A percentile compares a stretch with the other conserved stretches of the same genome.
phyloP scores from a whole-genome alignment of 805 yeast species.

The Saccharomycopsis oosterbeekiorum region DNA sequence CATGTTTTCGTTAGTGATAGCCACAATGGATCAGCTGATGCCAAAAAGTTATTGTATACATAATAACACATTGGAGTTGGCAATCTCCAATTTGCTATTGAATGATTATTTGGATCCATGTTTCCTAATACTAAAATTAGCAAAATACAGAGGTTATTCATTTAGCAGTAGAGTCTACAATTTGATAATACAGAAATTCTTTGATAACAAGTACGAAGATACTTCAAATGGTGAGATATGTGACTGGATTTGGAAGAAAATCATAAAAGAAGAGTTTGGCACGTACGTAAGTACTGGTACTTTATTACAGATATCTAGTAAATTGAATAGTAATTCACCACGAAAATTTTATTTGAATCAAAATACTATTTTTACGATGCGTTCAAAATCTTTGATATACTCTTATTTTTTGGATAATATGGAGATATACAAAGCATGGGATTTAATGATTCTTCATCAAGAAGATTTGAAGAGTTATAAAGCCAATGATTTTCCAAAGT shows the following conservation, averaged over 20 bases:
- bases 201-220: background rate
- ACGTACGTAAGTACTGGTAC: constrained; percentile 6
- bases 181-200: constrained; percentile 1
- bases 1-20: constrained; percentile 1
- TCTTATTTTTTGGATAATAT: background rate
- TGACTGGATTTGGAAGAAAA: constrained; percentile 6
- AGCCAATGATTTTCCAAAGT: background rate
- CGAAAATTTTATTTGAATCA: background rate
- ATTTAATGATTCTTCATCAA: background rate
- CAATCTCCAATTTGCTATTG: constrained; percentile 4
- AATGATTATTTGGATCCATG: constrained; percentile 5
- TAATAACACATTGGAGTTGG: constrained; percentile 8
- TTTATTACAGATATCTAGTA: background rate
- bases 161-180: constrained; percentile 12
- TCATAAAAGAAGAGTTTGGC: background rate
- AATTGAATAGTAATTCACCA: background rate
- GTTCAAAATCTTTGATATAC: background rate
- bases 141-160: background rate
- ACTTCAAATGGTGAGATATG: background rate
- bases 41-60: background rate
- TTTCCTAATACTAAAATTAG: background rate
- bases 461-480: background rate
- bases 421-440: background rate
- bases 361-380: background rate
- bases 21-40: background rate